phyloP scores from a whole-genome alignment of 345 rosid species.

The Gossypioides kirkii region DNA sequence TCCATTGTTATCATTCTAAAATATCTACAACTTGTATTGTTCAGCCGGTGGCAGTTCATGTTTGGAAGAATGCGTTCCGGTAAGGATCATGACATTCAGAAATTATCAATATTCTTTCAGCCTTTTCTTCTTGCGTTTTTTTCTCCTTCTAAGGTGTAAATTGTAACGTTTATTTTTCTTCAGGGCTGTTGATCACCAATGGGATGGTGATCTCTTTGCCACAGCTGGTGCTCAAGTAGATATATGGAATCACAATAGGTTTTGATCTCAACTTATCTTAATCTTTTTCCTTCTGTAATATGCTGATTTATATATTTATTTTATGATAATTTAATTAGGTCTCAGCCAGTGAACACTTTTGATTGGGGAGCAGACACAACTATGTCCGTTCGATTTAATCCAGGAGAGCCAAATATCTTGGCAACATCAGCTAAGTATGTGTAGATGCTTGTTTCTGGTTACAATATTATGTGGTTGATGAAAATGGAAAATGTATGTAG shows the following conservation, averaged over 20 bases:
- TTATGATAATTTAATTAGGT: slow-evolving; percentile 38
- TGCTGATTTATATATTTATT: slow-evolving; percentile 6
- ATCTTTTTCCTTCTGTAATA: not conserved
- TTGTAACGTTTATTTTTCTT: slow-evolving; percentile 1
- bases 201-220: slow-evolving; percentile 86
- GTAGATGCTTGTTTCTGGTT: not conserved
- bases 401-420: slow-evolving; percentile 80
- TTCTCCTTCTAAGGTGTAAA: not conserved
- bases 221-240: slow-evolving; percentile 93
- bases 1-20: not conserved
- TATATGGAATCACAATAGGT: slow-evolving; percentile 97
- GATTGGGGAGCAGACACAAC: slow-evolving; percentile 85
- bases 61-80: slow-evolving; percentile 84
- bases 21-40: slow-evolving; percentile 20
- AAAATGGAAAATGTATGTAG: not conserved
- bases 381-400: slow-evolving; percentile 85
- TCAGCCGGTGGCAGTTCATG: slow-evolving; percentile 70
- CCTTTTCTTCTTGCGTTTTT: not conserved
- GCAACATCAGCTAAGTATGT: slow-evolving; percentile 78
- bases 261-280: slow-evolving; percentile 15
- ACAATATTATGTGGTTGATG: not conserved
- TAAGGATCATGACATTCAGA: slow-evolving; percentile 24
- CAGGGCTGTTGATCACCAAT: slow-evolving; percentile 97
- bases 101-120: slow-evolving; percentile 3
- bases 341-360: slow-evolving; percentile 83